These are phyloP conservation scores for Choanephora cucurbitarum DNA, from an alignment of 371 early-diverging fungal genomes.

Conservation along the genomic window DNA sequence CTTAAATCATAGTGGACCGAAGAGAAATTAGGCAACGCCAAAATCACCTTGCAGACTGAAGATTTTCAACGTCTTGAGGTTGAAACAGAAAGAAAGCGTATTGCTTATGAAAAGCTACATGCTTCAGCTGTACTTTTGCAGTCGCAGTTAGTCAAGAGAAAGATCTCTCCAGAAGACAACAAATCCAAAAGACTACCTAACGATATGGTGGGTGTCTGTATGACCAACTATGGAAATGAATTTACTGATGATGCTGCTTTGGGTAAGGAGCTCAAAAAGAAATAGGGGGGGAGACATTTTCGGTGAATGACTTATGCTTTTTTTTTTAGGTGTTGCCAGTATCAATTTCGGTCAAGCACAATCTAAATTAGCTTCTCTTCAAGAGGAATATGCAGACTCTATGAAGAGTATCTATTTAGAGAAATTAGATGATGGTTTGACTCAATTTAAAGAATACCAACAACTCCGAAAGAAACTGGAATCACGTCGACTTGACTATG, in stretches of 20 bases:
- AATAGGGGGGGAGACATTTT: not conserved
- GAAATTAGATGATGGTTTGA: slow-evolving; percentile 48
- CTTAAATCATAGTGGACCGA: slow-evolving; percentile 49
- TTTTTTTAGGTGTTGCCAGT: slow-evolving; percentile 48
- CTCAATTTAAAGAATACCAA: slow-evolving; percentile 68
- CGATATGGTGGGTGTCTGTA: slow-evolving; percentile 62
- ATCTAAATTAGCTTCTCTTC: slow-evolving; percentile 59
- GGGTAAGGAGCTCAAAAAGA: slow-evolving; percentile 39
- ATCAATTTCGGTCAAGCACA: slow-evolving; percentile 68
- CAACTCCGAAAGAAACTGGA: slow-evolving; percentile 81
- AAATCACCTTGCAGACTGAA: slow-evolving; percentile 48
- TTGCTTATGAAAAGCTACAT: slow-evolving; percentile 42
- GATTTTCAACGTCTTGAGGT: slow-evolving; percentile 43
- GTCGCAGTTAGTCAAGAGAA: slow-evolving; percentile 49
- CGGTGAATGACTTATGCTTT: no score
- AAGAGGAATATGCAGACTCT: slow-evolving; percentile 53
- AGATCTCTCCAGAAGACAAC: slow-evolving; percentile 59
- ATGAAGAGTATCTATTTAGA: slow-evolving; percentile 50
- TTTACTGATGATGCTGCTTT: slow-evolving; percentile 61
- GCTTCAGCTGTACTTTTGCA: slow-evolving; percentile 28
- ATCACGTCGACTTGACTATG: slow-evolving; percentile 88
- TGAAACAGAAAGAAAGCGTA: slow-evolving; percentile 35
- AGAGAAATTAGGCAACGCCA: slow-evolving; percentile 50
- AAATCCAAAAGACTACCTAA: slow-evolving; percentile 62
- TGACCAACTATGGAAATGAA: slow-evolving; percentile 61